Evolutionary conservation across 768 basidiomycete genomes (phyloP), one percentile per base, ranked within the genome.

Genomic region (Pulveroboletus sp.): DNA sequence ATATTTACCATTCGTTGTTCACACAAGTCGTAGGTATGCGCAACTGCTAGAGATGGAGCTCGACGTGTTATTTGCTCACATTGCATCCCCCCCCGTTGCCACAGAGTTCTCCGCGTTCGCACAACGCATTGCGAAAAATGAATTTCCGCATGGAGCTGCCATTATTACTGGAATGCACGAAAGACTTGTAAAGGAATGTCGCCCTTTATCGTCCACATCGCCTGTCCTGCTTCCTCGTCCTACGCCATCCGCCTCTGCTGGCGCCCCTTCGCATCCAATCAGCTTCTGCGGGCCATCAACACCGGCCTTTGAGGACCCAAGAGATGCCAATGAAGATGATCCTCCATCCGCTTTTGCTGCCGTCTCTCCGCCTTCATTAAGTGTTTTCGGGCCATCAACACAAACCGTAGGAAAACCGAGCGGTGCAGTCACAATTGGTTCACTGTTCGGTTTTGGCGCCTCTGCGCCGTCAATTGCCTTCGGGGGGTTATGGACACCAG

Each of bases 21-120:
- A 49, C 30, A n/a, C 3, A 2, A 18, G 11, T 9, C 14, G 21
- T n/a, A 62, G 64, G 7, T 37, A 64, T 35, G 46, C 51, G 0
- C 24, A 45, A 39, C 35, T 68, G 0, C 35, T 68, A 9, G 49
- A 61, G 32, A 56, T 64, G 55, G 55, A 68, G 9, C 56, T 66
- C 4, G 57, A 66, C 14, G 13, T 61, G 9, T 36, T 68, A 11
- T 55, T 59, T 41, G 4, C 50, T 0, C 31, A 51, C 36, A 54
- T 65, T 4, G 49, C 50, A 14, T 62, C 65, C 0, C 46, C 32
- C 3, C 11, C 48, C 0, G 53, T 65, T 8, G 53, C 57, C 11
- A 5, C 47, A 17, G 54, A 42, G 1, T 51, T 65, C 6, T 45
- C 54, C 6, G 39, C 28, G 3, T 33, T 67, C 5, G 46, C 56